A percentile compares a stretch with the other conserved stretches of the same genome.
These are phyloP conservation scores for Suhomyces anneliseae DNA, from an alignment of 1,139 yeast species.

Conservation along the genomic window DNA sequence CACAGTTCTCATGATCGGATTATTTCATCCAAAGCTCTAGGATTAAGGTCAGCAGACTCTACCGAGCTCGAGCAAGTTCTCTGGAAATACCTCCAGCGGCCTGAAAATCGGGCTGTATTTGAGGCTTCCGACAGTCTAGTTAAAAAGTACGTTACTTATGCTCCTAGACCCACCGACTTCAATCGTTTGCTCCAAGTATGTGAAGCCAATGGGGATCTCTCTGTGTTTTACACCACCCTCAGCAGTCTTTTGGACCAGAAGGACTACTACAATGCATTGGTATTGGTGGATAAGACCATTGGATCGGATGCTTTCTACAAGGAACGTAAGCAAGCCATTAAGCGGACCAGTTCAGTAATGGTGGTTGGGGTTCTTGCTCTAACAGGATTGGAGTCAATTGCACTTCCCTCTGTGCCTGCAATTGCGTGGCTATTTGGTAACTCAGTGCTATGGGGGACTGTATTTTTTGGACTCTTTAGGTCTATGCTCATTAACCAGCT, in stretches of 20 bases:
- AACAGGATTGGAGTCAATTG: slow-evolving; percentile 1
- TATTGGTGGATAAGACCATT: slow-evolving; percentile 31
- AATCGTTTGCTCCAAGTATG: slow-evolving; percentile 18
- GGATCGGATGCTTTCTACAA: slow-evolving; percentile 4
- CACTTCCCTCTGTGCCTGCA: slow-evolving; percentile 16
- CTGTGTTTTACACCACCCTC: slow-evolving; percentile 19
- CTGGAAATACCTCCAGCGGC: slow-evolving; percentile 3
- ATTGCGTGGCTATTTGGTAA: slow-evolving; percentile 12
- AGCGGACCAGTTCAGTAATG: not conserved
- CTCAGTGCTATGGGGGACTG: slow-evolving; percentile 8
- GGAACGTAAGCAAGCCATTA: not conserved
- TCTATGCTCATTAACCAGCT: slow-evolving; percentile 19
- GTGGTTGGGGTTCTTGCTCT: not conserved
- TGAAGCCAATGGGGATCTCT: slow-evolving; percentile 4
- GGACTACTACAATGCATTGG: slow-evolving; percentile 37
- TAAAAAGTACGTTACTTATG: slow-evolving; percentile 20
- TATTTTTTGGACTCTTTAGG: slow-evolving; percentile 13
- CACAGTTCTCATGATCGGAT: not conserved
- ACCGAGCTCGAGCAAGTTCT: slow-evolving; percentile 8
- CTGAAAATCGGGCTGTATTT: not conserved
- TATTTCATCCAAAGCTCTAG: not conserved
- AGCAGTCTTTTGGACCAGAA: slow-evolving; percentile 26
- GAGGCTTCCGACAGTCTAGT: slow-evolving; percentile 1
- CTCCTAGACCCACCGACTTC: slow-evolving; percentile 25
- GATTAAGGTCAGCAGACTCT: slow-evolving; percentile 5